Conservation (phyloP, 352 stramenopile genomes). For the Globisporangium lucens region DNA sequence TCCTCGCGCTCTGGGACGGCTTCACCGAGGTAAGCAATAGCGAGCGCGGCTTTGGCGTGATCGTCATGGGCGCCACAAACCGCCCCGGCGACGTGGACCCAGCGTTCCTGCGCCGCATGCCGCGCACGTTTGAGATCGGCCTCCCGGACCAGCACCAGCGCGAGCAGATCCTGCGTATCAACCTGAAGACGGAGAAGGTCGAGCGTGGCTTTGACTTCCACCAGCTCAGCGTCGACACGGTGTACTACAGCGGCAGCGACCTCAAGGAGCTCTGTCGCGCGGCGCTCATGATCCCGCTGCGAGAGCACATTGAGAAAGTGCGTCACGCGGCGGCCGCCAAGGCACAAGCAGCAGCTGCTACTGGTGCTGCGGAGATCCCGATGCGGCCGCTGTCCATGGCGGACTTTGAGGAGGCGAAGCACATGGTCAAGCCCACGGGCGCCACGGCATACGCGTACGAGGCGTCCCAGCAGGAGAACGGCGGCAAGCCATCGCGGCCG, state of each 20-base stretch:
- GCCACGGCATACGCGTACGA: slow-evolving; percentile 82
- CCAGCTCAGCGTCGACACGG: slow-evolving; percentile 80
- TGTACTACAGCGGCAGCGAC: slow-evolving; percentile 95
- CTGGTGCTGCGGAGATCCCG: slow-evolving; percentile 23
- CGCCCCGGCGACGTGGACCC: slow-evolving; percentile 89
- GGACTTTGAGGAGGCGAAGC: slow-evolving; percentile 83
- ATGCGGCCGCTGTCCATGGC: slow-evolving; percentile 75
- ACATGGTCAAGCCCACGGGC: slow-evolving; percentile 85
- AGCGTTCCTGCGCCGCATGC: slow-evolving; percentile 95
- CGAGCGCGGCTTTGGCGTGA: slow-evolving; percentile 85
- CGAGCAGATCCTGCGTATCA: slow-evolving; percentile 92
- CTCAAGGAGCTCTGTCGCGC: slow-evolving; percentile 89
- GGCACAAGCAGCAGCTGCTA: slow-evolving; percentile 6
- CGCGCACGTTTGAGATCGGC: slow-evolving; percentile 94
- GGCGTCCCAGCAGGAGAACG: slow-evolving; percentile 37
- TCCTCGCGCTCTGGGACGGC: slow-evolving; percentile 98
- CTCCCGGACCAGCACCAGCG: slow-evolving; percentile 86
- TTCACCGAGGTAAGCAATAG: slow-evolving; percentile 82
- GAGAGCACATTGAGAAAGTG: slow-evolving; percentile 76
- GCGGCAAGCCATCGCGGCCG: slow-evolving; percentile 16
- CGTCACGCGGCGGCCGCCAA: slow-evolving; percentile 30
- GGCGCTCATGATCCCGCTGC: slow-evolving; percentile 84
- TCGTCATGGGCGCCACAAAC: slow-evolving; percentile 97
- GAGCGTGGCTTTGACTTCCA: slow-evolving; percentile 73
- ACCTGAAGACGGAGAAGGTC: slow-evolving; percentile 88